Base-by-base conservation (phyloP, 768 basidiomycete species). In the Mycena indigotica region DNA sequence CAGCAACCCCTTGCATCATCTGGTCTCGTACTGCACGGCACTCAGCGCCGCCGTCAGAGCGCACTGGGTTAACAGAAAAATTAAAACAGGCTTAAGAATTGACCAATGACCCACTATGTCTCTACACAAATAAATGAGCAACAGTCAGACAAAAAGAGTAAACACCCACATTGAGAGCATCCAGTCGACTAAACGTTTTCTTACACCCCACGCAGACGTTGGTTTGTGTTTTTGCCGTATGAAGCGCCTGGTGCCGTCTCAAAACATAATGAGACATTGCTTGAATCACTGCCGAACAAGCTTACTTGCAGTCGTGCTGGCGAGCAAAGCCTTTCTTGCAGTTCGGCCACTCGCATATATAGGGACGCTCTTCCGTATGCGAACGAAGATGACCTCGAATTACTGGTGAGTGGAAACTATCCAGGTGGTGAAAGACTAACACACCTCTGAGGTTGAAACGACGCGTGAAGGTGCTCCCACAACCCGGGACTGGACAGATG, bases 241-340 rank as follows among this genome's bases (percentile, higher is more conserved):
- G 95, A 5, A 98, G 78, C 2, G 92, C 90, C 75, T 94, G 92
- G 69, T 96, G 95, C 29, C 95, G 89, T 71, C 90, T 91, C 69
- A 32, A 48, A 40, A 39, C 52, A 49, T 57, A 39, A 56, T 63
- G 15, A 59, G 52, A 49, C 46, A 13, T 39, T 48, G 35, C 35
- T 28, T 46, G 26, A 29, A 41, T 50, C 35, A 62, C 40, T 29
- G 55, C 51, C 13, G 52, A 58, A 45, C 25, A 39, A 17, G 85
- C 89, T 69, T 68, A 91, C 88, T 97, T 97, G 90, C 94, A 96
- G 70, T 98, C 95, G 72, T 98, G 95, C 71, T 95, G 93, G 44
- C 95, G 83, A 50, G 95, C 95, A 70, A 97, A 96, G 24, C 92
- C 89, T 71, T 97, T 98, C 69, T 89, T 90, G 72, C 95, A 98